A percentile compares a stretch with the other conserved stretches of the same genome.
These are phyloP conservation scores for Hirschioporus abietinus DNA, from an alignment of 768 basidiomycete genomes.

Conservation along the genomic window DNA sequence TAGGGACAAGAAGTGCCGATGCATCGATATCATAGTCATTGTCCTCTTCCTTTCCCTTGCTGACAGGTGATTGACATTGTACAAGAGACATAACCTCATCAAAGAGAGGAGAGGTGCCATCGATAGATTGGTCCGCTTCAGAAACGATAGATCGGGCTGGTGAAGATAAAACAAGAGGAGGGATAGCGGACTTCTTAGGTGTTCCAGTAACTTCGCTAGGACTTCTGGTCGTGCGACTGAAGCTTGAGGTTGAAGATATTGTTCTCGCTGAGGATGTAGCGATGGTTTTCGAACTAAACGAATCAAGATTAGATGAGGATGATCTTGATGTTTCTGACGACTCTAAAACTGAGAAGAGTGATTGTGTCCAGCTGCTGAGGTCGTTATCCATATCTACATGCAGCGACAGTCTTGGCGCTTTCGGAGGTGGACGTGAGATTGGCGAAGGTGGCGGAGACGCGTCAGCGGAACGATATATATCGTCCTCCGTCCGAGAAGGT, in stretches of 20 bases:
- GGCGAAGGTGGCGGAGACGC: background rate
- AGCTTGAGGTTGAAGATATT: slow-evolving; percentile 3
- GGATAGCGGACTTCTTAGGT: background rate
- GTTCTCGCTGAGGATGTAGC: background rate
- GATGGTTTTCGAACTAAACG: background rate
- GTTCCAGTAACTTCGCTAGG: background rate
- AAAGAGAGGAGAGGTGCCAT: slow-evolving; percentile 13
- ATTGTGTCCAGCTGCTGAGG: slow-evolving; percentile 49
- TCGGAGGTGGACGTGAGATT: background rate
- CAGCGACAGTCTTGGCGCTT: slow-evolving; percentile 49
- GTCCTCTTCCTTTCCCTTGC: background rate
- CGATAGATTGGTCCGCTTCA: background rate
- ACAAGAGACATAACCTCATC: slow-evolving; percentile 18
- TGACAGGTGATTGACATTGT: background rate
- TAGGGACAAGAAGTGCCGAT: slow-evolving; percentile 7
- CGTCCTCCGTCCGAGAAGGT: background rate
- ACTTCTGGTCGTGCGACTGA: background rate
- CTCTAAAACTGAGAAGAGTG: slow-evolving; percentile 49
- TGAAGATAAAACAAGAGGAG: background rate
- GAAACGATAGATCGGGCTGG: background rate
- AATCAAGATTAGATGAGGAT: slow-evolving; percentile 8
- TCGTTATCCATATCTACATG: slow-evolving; percentile 38
- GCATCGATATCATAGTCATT: background rate
- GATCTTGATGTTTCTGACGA: slow-evolving; percentile 2
- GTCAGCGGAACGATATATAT: background rate